Percentiles rank a stretch among this genome's conserved stretches.
phyloP scores from a whole-genome alignment of 108 stramenopile genomes.

The Pinguiococcus pyrenoidosus region DNA sequence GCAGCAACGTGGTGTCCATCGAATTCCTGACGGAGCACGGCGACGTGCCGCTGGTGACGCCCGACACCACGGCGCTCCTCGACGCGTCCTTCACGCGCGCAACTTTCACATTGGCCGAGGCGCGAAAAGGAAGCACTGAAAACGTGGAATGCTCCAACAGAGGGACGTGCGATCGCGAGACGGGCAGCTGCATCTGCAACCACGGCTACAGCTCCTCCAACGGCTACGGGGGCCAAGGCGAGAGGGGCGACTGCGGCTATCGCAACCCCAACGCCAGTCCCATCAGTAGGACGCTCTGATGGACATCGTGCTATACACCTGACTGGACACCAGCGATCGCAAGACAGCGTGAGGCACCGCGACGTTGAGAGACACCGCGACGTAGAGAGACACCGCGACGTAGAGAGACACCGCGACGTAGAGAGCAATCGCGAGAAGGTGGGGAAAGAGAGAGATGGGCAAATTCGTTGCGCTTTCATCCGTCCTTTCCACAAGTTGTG shows the following conservation, averaged over 20 bases:
- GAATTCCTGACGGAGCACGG: constrained; percentile 30
- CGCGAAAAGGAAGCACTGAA: constrained; percentile 18
- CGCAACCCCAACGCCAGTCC: constrained; percentile 15
- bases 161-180: constrained; percentile 15
- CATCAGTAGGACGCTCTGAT: too few species aligned
- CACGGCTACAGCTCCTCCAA: constrained; percentile 25
- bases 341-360: too few species aligned
- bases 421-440: too few species aligned
- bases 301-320: too few species aligned
- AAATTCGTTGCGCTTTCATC: too few species aligned
- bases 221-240: constrained; percentile 19
- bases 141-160: constrained; percentile 26
- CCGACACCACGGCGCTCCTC: constrained; percentile 7
- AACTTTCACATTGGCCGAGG: constrained; percentile 4
- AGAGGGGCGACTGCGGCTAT: constrained; percentile 32
- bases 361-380: too few species aligned
- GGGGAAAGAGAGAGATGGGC: too few species aligned
- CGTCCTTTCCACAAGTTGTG: too few species aligned
- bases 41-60: constrained; percentile 16
- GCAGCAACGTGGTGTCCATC: constrained; percentile 20
- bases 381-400: too few species aligned
- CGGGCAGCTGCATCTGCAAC: constrained; percentile 28
- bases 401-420: too few species aligned
- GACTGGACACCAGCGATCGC: too few species aligned
- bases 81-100: constrained; percentile 3